phyloP scores from a whole-genome alignment of 1,139 yeast genomes.

The Hanseniaspora gamundiae region DNA sequence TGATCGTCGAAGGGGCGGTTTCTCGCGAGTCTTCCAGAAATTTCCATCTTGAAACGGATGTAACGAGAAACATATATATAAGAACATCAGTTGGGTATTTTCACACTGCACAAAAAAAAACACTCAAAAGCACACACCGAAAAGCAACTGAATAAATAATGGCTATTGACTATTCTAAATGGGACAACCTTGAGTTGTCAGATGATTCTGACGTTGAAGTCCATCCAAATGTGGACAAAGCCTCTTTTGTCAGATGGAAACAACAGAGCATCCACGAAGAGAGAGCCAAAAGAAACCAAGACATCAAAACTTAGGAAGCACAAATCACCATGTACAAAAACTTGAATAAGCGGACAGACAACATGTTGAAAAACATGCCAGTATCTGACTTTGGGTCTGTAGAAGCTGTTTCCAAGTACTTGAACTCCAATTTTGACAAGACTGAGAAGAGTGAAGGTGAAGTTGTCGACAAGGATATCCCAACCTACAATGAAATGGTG shows the following conservation, averaged over 20 bases:
- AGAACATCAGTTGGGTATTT: too few species aligned
- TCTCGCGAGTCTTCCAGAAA: not conserved
- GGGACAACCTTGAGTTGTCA: conserved; percentile 92
- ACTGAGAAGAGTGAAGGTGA: conserved; percentile 43
- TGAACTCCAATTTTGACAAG: conserved; percentile 42
- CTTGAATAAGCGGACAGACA: conserved; percentile 61
- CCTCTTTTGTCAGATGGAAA: conserved; percentile 88
- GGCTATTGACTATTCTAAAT: conserved; percentile 89
- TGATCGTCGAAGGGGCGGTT: too few species aligned
- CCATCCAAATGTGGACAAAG: conserved; percentile 95
- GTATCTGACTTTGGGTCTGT: conserved; percentile 34
- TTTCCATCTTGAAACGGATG: not conserved
- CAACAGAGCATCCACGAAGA: conserved; percentile 95
- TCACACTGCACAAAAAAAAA: too few species aligned
- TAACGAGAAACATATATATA: too few species aligned
- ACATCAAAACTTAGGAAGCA: conserved; percentile 61
- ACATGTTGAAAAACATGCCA: conserved; percentile 31
- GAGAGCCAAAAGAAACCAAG: conserved; percentile 65
- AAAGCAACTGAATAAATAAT: conserved; percentile 22
- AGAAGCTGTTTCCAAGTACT: conserved; percentile 29
- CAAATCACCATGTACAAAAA: conserved; percentile 70
- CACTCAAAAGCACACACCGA: not conserved
- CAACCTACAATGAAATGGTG: conserved; percentile 85
- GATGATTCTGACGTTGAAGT: conserved; percentile 96
- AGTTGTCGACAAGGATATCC: conserved; percentile 49